Base-by-base conservation (phyloP, 116 monocot genomes). In the Posidonia oceanica region DNA sequence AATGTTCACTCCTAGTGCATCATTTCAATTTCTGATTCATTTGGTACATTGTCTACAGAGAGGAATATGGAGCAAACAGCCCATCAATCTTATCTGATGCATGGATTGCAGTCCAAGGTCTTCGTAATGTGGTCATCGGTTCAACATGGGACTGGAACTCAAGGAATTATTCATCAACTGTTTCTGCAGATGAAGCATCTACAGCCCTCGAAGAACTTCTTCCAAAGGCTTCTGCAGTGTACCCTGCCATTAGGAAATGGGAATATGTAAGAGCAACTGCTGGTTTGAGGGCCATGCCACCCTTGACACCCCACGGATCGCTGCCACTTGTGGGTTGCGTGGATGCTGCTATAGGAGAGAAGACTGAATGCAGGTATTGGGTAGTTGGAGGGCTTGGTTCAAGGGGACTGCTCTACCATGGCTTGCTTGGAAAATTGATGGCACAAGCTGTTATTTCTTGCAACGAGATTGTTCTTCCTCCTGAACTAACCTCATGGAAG, bases 61-160 rank as follows among this genome's bases (percentile, higher is more conserved):
- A 69, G 38, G 82, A 76, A 61, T 80, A 82, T 52, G 60, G 56
- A 56, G n/a, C 42, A 48, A 29, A 71, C 29, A 82, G 83, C 63
- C 97, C 97, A 44, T 92, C 92, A 39, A 83, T 97, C 59, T 56
- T 97, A 59, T 89, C 89, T 4, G 83, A 97, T 77, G 89, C 97
- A 52, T 97, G 97, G 92, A 80, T 97, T 52, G 89, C 97, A 52
- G 85, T 86, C 73, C 89, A 85, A 85, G 85, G 80, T 5, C 77
- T 89, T 22, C 72, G 82, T 8, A 74, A 63, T 42, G 74, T 87
- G 1, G 68, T 83, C 39, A 76, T 97, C 71, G 97, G 97, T 7
- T 91, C 97, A 18, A 97, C 97, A 69, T 97, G 97, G 97, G 89
- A 97, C 12, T 97, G 92, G 97, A 69, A 73, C 3, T 92, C 89